Percentiles rank a stretch among this genome's conserved stretches.
phyloP scores from a whole-genome alignment of 2,329 filamentous ascomycete species.

The Mariannaea sp. region DNA sequence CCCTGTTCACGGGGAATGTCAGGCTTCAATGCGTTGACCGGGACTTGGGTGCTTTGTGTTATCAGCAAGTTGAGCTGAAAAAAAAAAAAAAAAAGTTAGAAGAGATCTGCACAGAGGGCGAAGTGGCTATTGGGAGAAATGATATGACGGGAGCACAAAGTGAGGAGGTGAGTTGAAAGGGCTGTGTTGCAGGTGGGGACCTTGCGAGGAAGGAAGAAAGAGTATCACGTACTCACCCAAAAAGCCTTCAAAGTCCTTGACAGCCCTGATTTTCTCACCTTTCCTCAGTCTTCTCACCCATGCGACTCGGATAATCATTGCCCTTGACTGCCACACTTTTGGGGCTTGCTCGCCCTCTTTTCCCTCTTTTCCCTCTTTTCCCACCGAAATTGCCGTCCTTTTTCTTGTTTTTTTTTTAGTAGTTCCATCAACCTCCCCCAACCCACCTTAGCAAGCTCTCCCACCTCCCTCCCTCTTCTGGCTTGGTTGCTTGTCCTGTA shows the following conservation, averaged over 20 bases:
- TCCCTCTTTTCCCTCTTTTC: not conserved
- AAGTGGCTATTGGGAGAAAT: not conserved
- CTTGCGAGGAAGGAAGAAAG: not conserved
- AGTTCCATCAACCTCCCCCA: conserved; percentile 25
- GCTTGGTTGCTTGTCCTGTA: too few species aligned
- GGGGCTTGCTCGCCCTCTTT: too few species aligned
- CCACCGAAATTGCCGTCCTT: not conserved
- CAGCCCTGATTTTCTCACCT: too few species aligned
- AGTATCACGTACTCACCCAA: not conserved
- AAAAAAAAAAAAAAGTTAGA: too few species aligned
- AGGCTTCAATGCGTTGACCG: conserved; percentile 14
- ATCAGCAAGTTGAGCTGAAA: too few species aligned
- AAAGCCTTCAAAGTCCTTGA: not conserved
- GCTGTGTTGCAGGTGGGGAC: not conserved
- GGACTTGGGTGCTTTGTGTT: not conserved
- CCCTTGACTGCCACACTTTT: not conserved
- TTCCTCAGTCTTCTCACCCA: not conserved
- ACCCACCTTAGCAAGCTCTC: conserved; percentile 23
- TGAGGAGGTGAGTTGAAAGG: not conserved
- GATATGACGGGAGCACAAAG: not conserved
- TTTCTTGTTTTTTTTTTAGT: conserved; percentile 5
- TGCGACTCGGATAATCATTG: not conserved
- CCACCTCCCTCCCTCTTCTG: not conserved
- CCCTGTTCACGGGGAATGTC: conserved; percentile 26
- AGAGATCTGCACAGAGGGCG: not conserved